Conservation (phyloP, 352 stramenopile genomes). For the Pythium periplocum region DNA sequence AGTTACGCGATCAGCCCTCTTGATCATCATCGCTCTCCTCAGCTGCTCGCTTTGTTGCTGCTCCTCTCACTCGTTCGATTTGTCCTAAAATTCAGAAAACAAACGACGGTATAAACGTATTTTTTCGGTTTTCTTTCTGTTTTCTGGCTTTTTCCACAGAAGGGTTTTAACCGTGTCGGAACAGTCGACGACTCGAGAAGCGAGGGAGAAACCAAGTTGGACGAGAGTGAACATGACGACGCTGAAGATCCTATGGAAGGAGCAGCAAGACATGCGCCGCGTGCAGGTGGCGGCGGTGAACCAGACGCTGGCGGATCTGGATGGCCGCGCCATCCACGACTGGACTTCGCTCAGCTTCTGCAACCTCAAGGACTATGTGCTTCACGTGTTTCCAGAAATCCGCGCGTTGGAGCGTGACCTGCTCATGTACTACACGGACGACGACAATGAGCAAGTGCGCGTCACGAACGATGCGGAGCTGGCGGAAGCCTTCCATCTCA, state of each 20-base stretch:
- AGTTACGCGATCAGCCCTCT: no score
- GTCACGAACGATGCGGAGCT: conserved; percentile 82
- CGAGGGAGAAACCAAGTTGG: background rate
- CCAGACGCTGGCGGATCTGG: conserved; percentile 40
- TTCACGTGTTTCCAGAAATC: conserved; percentile 62
- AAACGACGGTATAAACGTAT: no score
- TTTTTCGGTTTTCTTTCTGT: no score
- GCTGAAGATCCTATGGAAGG: conserved; percentile 81
- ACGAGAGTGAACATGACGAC: conserved; percentile 50
- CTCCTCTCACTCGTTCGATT: no score
- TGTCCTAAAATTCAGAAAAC: no score
- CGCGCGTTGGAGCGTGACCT: conserved; percentile 27
- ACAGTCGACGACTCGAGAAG: no score
- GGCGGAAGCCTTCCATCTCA: conserved; percentile 68
- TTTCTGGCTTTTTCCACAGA: no score
- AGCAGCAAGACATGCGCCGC: conserved; percentile 81
- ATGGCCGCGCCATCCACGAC: conserved; percentile 31
- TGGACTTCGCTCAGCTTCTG: conserved; percentile 37
- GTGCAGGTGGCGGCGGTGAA: conserved; percentile 69
- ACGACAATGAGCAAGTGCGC: conserved; percentile 77
- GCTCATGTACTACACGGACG: conserved; percentile 79
- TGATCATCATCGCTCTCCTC: no score
- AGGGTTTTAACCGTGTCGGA: no score
- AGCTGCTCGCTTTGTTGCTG: no score
- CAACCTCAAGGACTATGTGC: conserved; percentile 63